Evolutionary conservation across 768 basidiomycete species (phyloP).

Genomic region (Pisolithus microcarpus): DNA sequence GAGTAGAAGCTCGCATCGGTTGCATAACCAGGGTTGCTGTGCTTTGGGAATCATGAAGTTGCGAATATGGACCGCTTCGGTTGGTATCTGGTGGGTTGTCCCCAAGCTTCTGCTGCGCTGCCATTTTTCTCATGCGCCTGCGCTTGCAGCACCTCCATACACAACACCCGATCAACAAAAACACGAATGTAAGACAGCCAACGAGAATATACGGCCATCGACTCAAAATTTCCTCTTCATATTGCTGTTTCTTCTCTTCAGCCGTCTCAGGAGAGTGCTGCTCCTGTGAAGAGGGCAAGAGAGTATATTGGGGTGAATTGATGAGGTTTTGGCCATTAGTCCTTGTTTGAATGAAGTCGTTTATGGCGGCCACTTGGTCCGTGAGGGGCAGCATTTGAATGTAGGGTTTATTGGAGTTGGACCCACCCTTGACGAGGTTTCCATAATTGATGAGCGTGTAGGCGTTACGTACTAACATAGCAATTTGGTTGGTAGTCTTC

Average conservation of each 20-base stretch:
- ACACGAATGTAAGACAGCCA: conserved; percentile 48
- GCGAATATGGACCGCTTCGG: conserved; percentile 15
- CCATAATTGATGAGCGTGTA: conserved; percentile 73
- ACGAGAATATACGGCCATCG: conserved; percentile 68
- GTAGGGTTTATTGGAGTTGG: conserved; percentile 49
- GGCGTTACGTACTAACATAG: conserved; percentile 57
- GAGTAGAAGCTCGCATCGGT: conserved; percentile 16
- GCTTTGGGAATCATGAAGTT: conserved; percentile 21
- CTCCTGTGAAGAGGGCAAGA: conserved; percentile 53
- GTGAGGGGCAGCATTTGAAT: conserved; percentile 64
- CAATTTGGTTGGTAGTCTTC: conserved; percentile 3
- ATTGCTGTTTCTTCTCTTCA: conserved; percentile 59
- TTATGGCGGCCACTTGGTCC: conserved; percentile 41
- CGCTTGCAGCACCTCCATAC: conserved; percentile 55
- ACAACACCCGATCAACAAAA: conserved; percentile 40
- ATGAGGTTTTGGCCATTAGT: conserved; percentile 54
- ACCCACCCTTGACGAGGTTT: conserved; percentile 49
- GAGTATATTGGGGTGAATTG: conserved; percentile 44
- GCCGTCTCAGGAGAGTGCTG: conserved; percentile 58
- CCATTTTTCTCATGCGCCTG: conserved; percentile 17
- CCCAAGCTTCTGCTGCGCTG: conserved; percentile 13
- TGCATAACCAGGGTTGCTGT: conserved; percentile 25
- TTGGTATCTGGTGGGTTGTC: neutral
- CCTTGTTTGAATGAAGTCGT: conserved; percentile 62
- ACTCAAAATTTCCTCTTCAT: conserved; percentile 57